Evolutionary conservation across 2,329 filamentous ascomycete genomes (phyloP).

Genomic region (Fusarium veterinarium): DNA sequence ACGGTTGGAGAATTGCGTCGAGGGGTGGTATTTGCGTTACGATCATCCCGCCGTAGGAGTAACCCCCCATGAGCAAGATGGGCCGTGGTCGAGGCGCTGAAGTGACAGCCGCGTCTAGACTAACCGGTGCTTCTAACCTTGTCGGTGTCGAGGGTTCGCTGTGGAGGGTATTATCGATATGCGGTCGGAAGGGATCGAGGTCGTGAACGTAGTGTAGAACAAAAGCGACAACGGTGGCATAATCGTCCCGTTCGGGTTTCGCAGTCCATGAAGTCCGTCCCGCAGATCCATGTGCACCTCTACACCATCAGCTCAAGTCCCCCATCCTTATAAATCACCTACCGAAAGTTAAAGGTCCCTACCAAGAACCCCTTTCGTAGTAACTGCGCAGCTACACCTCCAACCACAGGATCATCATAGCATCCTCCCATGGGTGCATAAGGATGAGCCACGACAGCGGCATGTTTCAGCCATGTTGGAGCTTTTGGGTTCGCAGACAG

Average conservation of each 20-base stretch:
- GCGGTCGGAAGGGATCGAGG: conserved; percentile 57
- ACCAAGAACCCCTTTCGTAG: conserved; percentile 80
- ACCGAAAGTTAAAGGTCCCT: conserved; percentile 94
- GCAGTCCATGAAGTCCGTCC: conserved; percentile 90
- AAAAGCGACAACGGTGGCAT: conserved; percentile 84
- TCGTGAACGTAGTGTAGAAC: conserved; percentile 77
- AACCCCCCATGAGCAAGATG: conserved; percentile 76
- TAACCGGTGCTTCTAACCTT: background rate
- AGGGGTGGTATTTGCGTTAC: conserved; percentile 77
- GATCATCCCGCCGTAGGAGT: conserved; percentile 91
- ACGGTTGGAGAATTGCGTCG: conserved; percentile 68
- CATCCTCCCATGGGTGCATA: conserved; percentile 89
- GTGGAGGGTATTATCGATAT: conserved; percentile 5
- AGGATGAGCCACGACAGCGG: conserved; percentile 83
- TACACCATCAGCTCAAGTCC: conserved; percentile 52
- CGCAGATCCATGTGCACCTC: conserved; percentile 79
- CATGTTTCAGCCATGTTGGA: conserved; percentile 60
- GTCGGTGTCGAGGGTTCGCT: conserved; percentile 15
- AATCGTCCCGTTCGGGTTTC: conserved; percentile 83
- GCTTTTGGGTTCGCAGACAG: conserved; percentile 50
- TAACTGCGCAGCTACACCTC: conserved; percentile 71
- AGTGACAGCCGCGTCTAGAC: background rate
- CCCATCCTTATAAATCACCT: conserved; percentile 28
- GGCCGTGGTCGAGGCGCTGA: conserved; percentile 33
- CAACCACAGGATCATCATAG: conserved; percentile 85